phyloP scores from a whole-genome alignment of 1,284 basidiomycete species.

The Fomitiporia mediterranea region DNA sequence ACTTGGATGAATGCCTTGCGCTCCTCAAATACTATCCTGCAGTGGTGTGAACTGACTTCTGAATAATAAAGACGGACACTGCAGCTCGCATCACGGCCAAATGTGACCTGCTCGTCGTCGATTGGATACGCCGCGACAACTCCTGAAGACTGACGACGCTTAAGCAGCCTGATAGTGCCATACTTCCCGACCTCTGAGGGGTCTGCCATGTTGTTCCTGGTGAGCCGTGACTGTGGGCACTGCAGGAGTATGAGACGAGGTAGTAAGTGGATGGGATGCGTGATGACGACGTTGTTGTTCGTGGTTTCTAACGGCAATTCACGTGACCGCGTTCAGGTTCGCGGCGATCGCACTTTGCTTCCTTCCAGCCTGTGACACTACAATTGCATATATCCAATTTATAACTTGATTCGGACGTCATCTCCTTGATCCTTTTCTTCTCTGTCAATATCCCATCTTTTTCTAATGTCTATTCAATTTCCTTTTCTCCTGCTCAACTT shows the following conservation, averaged over 20 bases:
- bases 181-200: conserved; percentile 50
- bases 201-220: conserved; percentile 29
- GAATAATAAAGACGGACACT: conserved; percentile 65
- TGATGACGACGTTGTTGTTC: not conserved
- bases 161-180: conserved; percentile 59
- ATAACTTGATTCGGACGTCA: too few relatives aligned
- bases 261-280: too few relatives aligned
- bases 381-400: too few relatives aligned
- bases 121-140: conserved; percentile 63
- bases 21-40: conserved; percentile 61
- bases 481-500: not conserved
- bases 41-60: conserved; percentile 56
- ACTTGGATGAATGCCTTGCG: conserved; percentile 64
- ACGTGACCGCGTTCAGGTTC: conserved; percentile 2
- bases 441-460: not conserved
- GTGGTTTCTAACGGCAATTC: not conserved
- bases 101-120: conserved; percentile 59
- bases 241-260: too few relatives aligned
- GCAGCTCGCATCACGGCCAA: conserved; percentile 59
- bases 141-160: conserved; percentile 39
- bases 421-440: not conserved
- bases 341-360: too few relatives aligned
- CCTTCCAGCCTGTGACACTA: too few relatives aligned
- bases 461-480: not conserved
- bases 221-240: too few relatives aligned